Conservation (phyloP, 1,284 basidiomycete species). For the Chiua sp. region DNA sequence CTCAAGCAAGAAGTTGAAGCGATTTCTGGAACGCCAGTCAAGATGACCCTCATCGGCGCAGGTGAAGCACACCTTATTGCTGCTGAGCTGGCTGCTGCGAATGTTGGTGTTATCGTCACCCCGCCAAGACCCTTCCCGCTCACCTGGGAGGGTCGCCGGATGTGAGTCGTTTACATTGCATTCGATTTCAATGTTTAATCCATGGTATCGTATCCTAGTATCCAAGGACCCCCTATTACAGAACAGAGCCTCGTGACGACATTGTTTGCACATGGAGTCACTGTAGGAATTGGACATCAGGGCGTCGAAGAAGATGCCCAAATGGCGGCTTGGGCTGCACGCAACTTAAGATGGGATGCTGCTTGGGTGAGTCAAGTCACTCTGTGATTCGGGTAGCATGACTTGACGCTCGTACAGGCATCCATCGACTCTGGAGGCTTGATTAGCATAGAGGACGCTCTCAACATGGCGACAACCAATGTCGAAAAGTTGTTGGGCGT, state of each 20-base stretch:
- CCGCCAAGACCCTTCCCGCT: conserved; percentile 63
- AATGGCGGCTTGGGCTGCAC: conserved; percentile 53
- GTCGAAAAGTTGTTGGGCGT: conserved; percentile 62
- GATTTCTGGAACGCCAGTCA: conserved; percentile 42
- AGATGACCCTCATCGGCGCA: conserved; percentile 70
- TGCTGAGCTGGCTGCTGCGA: conserved; percentile 69
- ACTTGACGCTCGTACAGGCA: conserved; percentile 16
- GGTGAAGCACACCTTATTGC: conserved; percentile 81
- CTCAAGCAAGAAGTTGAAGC: conserved; percentile 78
- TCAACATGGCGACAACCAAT: conserved; percentile 32
- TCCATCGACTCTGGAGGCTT: conserved; percentile 23
- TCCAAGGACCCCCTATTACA: conserved; percentile 78
- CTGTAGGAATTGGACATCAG: conserved; percentile 70
- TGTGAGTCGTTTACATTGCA: conserved; percentile 38
- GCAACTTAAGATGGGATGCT: conserved; percentile 64
- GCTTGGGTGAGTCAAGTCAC: conserved; percentile 24
- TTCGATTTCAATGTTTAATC: conserved; percentile 14
- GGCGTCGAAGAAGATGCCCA: conserved; percentile 27
- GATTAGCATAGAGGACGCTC: conserved; percentile 30
- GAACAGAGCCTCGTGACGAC: conserved; percentile 66
- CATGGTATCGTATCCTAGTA: conserved; percentile 32
- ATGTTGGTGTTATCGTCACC: conserved; percentile 77
- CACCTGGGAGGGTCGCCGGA: conserved; percentile 60
- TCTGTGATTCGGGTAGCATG: neutral
- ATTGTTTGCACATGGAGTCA: conserved; percentile 71